A percentile compares a stretch with the other conserved stretches of the same genome.
phyloP scores from a whole-genome alignment of 805 yeast genomes.

The Myxozyma lipomycoides region DNA sequence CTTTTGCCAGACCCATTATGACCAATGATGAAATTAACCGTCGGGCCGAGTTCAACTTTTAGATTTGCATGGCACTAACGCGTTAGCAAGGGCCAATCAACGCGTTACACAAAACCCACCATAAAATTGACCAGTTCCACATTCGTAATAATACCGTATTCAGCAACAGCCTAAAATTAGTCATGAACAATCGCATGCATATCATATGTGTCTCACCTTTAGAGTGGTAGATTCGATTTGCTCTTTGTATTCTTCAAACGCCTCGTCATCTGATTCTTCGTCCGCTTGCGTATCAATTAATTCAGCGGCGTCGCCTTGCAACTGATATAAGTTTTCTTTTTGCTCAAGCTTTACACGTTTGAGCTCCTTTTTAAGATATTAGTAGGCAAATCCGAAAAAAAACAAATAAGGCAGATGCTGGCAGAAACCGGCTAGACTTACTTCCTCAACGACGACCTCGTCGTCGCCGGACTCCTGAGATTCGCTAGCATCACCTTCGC shows the following conservation, averaged over 20 bases:
- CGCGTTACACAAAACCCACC: constrained; percentile 28
- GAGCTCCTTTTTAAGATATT: too few relatives aligned
- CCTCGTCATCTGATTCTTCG: constrained; percentile 29
- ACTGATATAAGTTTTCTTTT: too few relatives aligned
- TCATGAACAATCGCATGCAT: background rate
- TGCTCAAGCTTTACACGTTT: too few relatives aligned
- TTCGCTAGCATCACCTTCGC: too few relatives aligned
- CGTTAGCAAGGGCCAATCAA: constrained; percentile 24
- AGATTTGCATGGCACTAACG: constrained; percentile 75
- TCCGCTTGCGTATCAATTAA: too few relatives aligned
- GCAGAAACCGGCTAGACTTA: too few relatives aligned
- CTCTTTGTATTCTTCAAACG: background rate
- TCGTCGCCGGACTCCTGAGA: too few relatives aligned
- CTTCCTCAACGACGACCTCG: too few relatives aligned
- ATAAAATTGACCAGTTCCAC: constrained; percentile 70
- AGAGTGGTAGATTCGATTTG: background rate
- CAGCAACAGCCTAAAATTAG: constrained; percentile 5
- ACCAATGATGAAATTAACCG: constrained; percentile 86
- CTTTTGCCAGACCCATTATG: constrained; percentile 97
- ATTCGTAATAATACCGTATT: constrained; percentile 58
- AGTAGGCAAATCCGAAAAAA: too few relatives aligned
- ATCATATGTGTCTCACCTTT: background rate
- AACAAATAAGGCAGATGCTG: too few relatives aligned
- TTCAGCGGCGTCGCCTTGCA: too few relatives aligned
- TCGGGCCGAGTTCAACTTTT: constrained; percentile 69